Conservation (phyloP, 805 yeast species). For the Ascoidea asiatica region DNA sequence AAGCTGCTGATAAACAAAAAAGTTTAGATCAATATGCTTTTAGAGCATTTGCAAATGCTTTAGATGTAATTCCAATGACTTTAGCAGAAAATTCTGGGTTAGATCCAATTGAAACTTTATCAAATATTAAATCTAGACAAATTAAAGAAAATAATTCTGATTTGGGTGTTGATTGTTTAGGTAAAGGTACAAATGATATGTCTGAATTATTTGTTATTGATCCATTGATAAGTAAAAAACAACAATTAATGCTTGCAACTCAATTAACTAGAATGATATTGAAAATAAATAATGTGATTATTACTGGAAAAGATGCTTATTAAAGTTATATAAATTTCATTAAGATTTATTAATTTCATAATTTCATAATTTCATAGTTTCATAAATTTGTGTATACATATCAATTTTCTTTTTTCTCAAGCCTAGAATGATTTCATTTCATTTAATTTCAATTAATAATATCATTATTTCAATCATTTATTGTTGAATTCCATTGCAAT, state of each 20-base stretch:
- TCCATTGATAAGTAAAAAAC: conserved; percentile 94
- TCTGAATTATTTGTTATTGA: conserved; percentile 88
- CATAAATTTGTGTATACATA: too few species aligned
- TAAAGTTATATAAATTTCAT: too few species aligned
- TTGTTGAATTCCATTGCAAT: too few species aligned
- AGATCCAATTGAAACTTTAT: conserved; percentile 82
- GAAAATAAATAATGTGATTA: conserved; percentile 92
- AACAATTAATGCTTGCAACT: conserved; percentile 89
- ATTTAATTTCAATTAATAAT: too few species aligned
- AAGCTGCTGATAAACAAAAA: conserved; percentile 82
- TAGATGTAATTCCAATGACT: conserved; percentile 87
- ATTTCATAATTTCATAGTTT: too few species aligned
- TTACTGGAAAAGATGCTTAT: conserved; percentile 72
- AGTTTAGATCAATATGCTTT: conserved; percentile 98
- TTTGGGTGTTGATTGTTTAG: conserved; percentile 90
- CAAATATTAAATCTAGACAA: conserved; percentile 75
- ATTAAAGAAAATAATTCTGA: conserved; percentile 54
- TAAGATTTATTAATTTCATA: too few species aligned
- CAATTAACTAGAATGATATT: conserved; percentile 96
- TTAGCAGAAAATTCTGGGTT: conserved; percentile 95
- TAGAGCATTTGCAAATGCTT: conserved; percentile 85
- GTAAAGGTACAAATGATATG: conserved; percentile 84
- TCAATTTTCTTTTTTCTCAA: too few species aligned
- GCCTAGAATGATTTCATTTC: too few species aligned
- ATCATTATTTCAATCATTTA: too few species aligned